Conservation (phyloP, 1,284 basidiomycete genomes). For the Ganoderma lingzhi region DNA sequence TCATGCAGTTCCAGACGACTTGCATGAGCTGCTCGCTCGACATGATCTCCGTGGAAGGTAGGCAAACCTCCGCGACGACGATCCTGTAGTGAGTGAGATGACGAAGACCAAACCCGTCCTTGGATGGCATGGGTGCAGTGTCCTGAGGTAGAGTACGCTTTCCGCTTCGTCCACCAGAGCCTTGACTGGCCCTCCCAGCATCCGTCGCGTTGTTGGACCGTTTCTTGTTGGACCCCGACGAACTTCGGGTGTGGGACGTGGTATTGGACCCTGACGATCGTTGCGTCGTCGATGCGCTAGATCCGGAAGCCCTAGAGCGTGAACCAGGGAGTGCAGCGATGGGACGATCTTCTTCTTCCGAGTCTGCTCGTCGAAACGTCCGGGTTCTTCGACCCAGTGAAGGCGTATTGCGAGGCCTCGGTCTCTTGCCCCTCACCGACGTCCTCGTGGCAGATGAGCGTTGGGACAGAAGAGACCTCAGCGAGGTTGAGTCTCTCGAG, state of each 20-base stretch:
- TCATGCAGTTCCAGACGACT: constrained; percentile 6
- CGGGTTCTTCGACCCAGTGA: not conserved
- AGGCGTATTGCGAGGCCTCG: not conserved
- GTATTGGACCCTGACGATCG: not conserved
- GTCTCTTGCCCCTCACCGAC: not conserved
- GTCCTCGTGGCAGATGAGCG: not conserved
- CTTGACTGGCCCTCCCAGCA: no score
- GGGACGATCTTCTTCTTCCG: not conserved
- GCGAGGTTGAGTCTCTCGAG: not conserved
- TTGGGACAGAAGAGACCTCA: not conserved
- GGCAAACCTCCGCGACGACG: constrained; percentile 22
- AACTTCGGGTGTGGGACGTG: no score
- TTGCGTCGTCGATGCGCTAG: not conserved
- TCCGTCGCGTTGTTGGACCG: not conserved
- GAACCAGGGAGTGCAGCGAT: not conserved
- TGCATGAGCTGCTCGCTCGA: constrained; percentile 10
- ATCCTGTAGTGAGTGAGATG: constrained; percentile 21
- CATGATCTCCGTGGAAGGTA: constrained; percentile 1
- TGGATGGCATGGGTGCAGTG: not conserved
- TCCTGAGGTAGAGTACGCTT: not conserved
- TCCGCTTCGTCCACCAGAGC: not conserved
- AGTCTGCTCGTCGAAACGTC: not conserved
- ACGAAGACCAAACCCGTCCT: constrained; percentile 3
- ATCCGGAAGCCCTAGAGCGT: not conserved
- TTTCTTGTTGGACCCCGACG: not conserved